Base-by-base conservation (phyloP, 1,284 basidiomycete genomes). In the Ganoderma lingzhi region DNA sequence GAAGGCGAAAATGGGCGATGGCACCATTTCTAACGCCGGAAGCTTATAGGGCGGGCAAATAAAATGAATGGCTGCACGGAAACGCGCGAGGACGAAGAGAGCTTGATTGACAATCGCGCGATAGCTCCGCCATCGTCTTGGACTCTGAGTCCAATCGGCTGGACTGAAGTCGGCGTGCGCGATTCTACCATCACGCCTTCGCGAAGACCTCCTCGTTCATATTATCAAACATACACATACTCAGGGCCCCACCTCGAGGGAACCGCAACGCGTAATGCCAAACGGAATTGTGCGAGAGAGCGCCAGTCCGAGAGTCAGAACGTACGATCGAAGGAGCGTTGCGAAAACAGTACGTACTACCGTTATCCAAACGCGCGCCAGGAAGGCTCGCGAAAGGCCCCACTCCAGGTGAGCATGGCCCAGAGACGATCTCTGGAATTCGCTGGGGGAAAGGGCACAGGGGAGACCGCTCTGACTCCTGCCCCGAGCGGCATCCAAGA, bases 391-490 rank as follows among this genome's bases (percentile, higher is more conserved):
- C 19, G 15, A 44, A 51, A 39, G 56, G 17, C 56, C 39, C n/a
- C 32, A 59, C 35, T 35, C 3, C 61, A 62, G 6, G 28, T 12
- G 28, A n/a, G 37, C 17, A 30, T n/a, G 17, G 60, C n/a, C n/a
- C 44, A 48, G 28, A 35, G 62, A 63, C 32, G 62, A 63, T 63
- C 62, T 48, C 28, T 63, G 12, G 62, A 63, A 63, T 45, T 37
- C 45, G 62, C 28, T 10, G 35, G 19, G 56, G 60, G 60, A 48
- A 63, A 51, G 44, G 62, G 62, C 44, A 63, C 42, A 63, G 62
- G 62, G 62, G 42, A 45, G 3, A 28, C 6, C 6, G 6, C 41
- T 19, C 14, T 41, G 41, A 60, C 59, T 60, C 59, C 37, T 41
- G 35, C 37, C 17, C 19, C 35, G 32, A 59, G 35, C 30, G 32